Conservation (phyloP, 108 stramenopile genomes). For the Skeletonema tropicum region DNA sequence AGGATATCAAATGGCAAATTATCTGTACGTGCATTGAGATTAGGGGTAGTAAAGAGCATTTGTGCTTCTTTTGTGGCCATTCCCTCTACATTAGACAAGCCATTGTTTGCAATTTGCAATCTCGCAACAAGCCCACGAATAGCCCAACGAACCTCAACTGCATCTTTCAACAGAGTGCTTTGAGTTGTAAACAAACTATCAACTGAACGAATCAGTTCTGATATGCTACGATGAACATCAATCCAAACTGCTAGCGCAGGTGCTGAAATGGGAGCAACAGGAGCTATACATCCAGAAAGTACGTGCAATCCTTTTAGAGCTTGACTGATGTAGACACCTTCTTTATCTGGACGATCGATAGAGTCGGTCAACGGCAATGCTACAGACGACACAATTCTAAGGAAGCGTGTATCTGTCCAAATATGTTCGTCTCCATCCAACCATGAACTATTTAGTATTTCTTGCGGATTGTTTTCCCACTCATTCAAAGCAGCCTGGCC, state of each 20-base stretch:
- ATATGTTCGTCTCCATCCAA: slow-evolving; percentile 8
- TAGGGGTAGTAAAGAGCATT: slow-evolving; percentile 32
- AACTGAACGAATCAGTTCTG: slow-evolving; percentile 45
- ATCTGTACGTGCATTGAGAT: slow-evolving; percentile 46
- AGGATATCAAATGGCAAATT: slow-evolving; percentile 73
- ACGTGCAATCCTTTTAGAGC: slow-evolving; percentile 56
- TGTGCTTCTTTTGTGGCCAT: neutral
- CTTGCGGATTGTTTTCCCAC: slow-evolving; percentile 19
- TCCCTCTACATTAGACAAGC: neutral
- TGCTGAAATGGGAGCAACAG: slow-evolving; percentile 17
- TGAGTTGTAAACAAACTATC: slow-evolving; percentile 29
- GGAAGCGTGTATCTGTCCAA: slow-evolving; percentile 38
- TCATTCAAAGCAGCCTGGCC: slow-evolving; percentile 35
- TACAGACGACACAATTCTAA: slow-evolving; percentile 53
- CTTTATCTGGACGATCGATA: slow-evolving; percentile 51
- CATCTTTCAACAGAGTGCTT: slow-evolving; percentile 50
- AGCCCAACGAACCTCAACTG: slow-evolving; percentile 61
- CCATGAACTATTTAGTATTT: neutral
- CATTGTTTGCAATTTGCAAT: slow-evolving; percentile 36
- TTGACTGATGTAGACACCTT: slow-evolving; percentile 48
- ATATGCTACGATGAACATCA: slow-evolving; percentile 28
- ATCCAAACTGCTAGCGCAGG: slow-evolving; percentile 33
- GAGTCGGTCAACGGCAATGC: slow-evolving; percentile 34
- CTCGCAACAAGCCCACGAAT: slow-evolving; percentile 51
- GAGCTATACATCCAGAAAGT: slow-evolving; percentile 36